Base-by-base conservation (phyloP, 2,329 filamentous ascomycete genomes). In the Juglanconis juglandina region DNA sequence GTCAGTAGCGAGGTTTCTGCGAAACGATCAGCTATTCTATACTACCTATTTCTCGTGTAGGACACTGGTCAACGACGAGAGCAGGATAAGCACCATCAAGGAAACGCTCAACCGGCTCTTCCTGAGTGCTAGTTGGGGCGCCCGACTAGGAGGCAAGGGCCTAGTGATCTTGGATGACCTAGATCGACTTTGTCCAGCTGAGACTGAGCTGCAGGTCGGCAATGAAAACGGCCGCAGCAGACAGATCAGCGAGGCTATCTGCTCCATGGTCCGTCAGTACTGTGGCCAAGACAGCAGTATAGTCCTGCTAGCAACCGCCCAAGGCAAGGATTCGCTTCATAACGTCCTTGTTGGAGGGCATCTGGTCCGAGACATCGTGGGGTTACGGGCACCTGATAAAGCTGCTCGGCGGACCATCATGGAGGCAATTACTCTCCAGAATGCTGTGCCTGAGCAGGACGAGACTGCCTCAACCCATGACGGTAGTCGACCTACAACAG, bases 221-320 rank as follows among this genome's bases (percentile, higher is more conserved):
- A 93, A 92, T 62, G 92, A 98, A 67, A 98, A 99, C 69, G 91
- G 91, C 17, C 86, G 94, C 64, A 98, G 93, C 71, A 86, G 92
- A 39, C 93, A 98, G 68, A 86, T 97, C 60, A 96, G 93, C 70
- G 95, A 99, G 73, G 86, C 92, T 0, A 83, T 99, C 5, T 90
- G 91, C 70, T 86, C 89, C 1, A 87, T 95, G 65, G 90, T 94
- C 0, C 85, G 88, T 59, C 90, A 97, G 69, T 93, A 94, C 71
- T 96, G 93, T 71, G 86, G 85, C 0, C 82, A 86, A 63, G 88
- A 91, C 62, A 92, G 88, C 63, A 88, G 89, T 2, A 90, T 99
- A 13, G 91, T 96, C 4, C 76, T 99, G 56, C 80, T 99, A 9
- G 93, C 92, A 4, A 98, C 94, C 24, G 92, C 94, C 0, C 92